Conservation (phyloP, 169 alveolate species). For the Plasmodium malariae region DNA sequence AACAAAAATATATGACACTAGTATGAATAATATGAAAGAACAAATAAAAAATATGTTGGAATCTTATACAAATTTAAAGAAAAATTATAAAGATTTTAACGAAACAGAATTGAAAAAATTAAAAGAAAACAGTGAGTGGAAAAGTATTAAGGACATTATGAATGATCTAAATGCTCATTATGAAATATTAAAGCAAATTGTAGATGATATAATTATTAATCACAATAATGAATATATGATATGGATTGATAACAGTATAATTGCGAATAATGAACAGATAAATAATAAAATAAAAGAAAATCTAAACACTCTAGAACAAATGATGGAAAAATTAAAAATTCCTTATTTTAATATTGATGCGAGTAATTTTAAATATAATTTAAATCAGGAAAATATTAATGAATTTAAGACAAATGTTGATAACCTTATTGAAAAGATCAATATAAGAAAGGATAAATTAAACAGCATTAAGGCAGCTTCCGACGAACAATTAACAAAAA, state of each 20-base stretch:
- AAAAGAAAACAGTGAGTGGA: slow-evolving; percentile 29
- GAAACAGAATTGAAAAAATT: slow-evolving; percentile 9
- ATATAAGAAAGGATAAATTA: background rate
- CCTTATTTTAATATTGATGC: background rate
- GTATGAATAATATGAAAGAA: background rate
- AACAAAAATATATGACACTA: background rate
- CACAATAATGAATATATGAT: background rate
- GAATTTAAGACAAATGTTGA: background rate
- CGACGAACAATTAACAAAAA: background rate
- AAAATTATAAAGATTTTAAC: slow-evolving; percentile 7
- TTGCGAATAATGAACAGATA: slow-evolving; percentile 1
- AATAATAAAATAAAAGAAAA: background rate
- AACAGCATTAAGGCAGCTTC: background rate
- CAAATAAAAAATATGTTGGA: background rate
- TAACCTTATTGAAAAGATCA: background rate
- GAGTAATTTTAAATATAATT: background rate
- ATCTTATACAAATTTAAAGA: background rate
- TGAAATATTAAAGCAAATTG: slow-evolving; percentile 11
- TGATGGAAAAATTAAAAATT: background rate
- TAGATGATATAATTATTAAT: slow-evolving; percentile 11
- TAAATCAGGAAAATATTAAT: background rate
- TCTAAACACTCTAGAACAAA: slow-evolving; percentile 3
- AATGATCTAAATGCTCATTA: slow-evolving; percentile 3
- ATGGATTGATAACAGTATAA: slow-evolving; percentile 8
- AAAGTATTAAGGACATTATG: background rate